Evolutionary conservation across 352 stramenopile genomes (phyloP), one percentile per base, ranked within the genome.

Genomic region (Phytophthora tentaculata): DNA sequence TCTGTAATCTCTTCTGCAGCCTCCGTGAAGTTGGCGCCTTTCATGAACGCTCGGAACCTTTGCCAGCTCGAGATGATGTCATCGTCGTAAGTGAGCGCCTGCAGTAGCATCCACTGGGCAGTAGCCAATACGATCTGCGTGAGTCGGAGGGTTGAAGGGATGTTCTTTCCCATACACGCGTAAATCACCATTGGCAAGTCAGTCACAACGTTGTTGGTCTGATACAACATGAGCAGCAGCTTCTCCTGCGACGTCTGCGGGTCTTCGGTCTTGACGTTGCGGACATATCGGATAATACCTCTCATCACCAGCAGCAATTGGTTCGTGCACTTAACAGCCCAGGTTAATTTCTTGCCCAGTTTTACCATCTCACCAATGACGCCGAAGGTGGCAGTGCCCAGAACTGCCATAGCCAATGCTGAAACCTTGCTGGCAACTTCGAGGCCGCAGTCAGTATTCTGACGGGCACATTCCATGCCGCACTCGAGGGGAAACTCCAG

Each of bases 401-500:
- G 29, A 1, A 70, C 66, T n/a, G 72, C 64, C 26, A 68, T 73
- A 4, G 56, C 68, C 12, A 85, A 62, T 1, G 69, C 64, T 2
- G 41, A 60, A n/a, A 83, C 61, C 63, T 83, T 80, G 22, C 35
- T 54, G 16, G 75, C 19, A 7, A 83, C 57, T 24, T 74, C 67
- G 32, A 79, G 68, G 29, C 63, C 68, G 20, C 73, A 80, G 48
- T 78, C 61, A 20, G 17, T 56, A 28, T 75, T 80, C 41, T 80
- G 73, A 19, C 64, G 72, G 52, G 70, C 55, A 24, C 77, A 84
- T 52, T 84, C 74, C 74, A 81, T 77, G 54, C 71, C 77, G 47
- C 77, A 85, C 29, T 77, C 57, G 10, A 85, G 64, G 0, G 79
- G 79, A 56, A 80, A 85, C 49, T 79, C 73, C 16, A 84, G 54